Evolutionary conservation across 1,139 yeast genomes (phyloP).

Genomic region (Geotrichum europaeum): DNA sequence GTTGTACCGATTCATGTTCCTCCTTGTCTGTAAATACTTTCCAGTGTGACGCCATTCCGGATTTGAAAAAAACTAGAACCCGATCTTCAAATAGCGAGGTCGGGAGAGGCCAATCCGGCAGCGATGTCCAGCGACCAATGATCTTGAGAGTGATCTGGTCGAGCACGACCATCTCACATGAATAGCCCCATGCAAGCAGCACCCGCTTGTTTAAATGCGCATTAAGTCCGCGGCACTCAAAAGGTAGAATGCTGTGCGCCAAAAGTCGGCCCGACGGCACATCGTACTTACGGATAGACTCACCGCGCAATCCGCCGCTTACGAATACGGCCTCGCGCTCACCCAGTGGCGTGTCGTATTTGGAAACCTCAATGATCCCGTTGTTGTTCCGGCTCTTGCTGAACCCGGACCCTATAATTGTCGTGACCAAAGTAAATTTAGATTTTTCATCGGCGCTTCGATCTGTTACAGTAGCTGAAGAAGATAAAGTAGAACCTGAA

Average conservation of each 20-base stretch:
- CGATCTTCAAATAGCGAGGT: slow-evolving; percentile 22
- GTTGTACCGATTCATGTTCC: slow-evolving; percentile 8
- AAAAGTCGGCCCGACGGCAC: slow-evolving; percentile 19
- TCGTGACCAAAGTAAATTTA: not conserved
- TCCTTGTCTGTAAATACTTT: slow-evolving; percentile 10
- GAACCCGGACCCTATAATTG: slow-evolving; percentile 6
- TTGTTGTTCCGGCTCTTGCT: slow-evolving; percentile 5
- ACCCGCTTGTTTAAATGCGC: slow-evolving; percentile 13
- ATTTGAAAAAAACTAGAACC: slow-evolving; percentile 19
- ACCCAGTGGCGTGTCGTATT: slow-evolving; percentile 9
- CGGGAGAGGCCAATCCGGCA: slow-evolving; percentile 26
- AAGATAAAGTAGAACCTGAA: not conserved
- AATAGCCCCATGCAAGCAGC: slow-evolving; percentile 24
- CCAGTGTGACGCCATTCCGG: slow-evolving; percentile 19
- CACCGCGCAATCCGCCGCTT: not conserved
- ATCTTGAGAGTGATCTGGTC: slow-evolving; percentile 18
- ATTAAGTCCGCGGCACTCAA: slow-evolving; percentile 20
- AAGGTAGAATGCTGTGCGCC: slow-evolving; percentile 16
- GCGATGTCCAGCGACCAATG: slow-evolving; percentile 18
- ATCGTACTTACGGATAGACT: slow-evolving; percentile 16
- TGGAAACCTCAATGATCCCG: slow-evolving; percentile 10
- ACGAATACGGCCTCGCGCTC: slow-evolving; percentile 10
- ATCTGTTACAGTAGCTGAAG: not conserved
- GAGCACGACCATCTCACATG: slow-evolving; percentile 22
- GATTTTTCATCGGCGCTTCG: not conserved